Percentiles rank a stretch among this genome's conserved stretches.
Evolutionary conservation across 257 asterid genomes (phyloP).

Genomic region (Fraxinus quadrangulata): DNA sequence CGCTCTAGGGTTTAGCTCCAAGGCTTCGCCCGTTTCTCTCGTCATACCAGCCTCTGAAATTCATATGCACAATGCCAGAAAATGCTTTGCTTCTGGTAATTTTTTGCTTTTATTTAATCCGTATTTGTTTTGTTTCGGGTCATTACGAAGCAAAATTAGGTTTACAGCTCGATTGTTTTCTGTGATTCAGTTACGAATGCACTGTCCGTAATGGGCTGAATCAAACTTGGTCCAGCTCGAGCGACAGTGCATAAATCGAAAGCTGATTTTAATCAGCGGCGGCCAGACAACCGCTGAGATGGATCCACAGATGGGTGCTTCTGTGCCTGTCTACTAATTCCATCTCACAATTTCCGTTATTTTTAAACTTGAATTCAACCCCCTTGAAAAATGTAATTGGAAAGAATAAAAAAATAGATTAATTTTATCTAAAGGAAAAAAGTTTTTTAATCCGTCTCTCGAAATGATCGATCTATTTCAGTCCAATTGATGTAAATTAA

Average conservation of each 20-base stretch:
- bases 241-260: constrained; percentile 40
- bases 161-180: background rate
- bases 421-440: too few relatives aligned
- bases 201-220: constrained; percentile 34
- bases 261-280: constrained; percentile 46
- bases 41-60: background rate
- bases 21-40: background rate
- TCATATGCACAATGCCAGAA: background rate
- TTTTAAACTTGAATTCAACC: background rate
- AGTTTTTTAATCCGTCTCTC: background rate
- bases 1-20: constrained; percentile 12
- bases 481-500: too few relatives aligned
- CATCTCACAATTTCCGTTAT: constrained; percentile 35
- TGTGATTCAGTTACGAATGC: constrained; percentile 17
- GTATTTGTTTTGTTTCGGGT: background rate
- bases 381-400: background rate
- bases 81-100: background rate
- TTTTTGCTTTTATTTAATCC: background rate
- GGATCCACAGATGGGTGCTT: constrained; percentile 49
- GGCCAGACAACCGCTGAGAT: constrained; percentile 65
- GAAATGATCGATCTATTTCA: too few relatives aligned
- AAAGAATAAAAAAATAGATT: background rate
- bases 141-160: background rate
- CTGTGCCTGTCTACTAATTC: constrained; percentile 45
- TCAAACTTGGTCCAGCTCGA: constrained; percentile 33